phyloP scores from a whole-genome alignment of 2,329 filamentous ascomycete species.

The Penicillium polonicum region DNA sequence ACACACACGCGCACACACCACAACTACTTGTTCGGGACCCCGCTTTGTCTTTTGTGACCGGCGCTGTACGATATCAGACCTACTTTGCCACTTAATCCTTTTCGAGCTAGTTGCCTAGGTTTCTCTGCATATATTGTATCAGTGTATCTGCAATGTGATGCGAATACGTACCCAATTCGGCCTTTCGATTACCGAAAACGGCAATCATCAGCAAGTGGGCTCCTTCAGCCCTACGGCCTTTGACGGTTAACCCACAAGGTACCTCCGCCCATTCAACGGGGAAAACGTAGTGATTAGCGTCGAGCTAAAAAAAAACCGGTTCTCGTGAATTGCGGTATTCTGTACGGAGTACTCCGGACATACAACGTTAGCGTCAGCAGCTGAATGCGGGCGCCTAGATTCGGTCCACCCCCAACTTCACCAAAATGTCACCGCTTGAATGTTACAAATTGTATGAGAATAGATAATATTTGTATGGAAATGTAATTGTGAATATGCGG shows the following conservation, averaged over 20 bases:
- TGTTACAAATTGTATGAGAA: background rate
- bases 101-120: background rate
- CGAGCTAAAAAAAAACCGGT: background rate
- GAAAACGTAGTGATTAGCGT: background rate
- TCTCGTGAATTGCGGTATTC: background rate
- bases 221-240: conserved; percentile 12
- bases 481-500: background rate
- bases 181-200: background rate
- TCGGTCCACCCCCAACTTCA: background rate
- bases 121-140: background rate
- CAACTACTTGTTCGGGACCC: background rate
- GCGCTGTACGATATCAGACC: conserved; percentile 2
- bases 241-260: background rate
- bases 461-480: background rate
- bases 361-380: conserved; percentile 20
- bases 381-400: conserved; percentile 25
- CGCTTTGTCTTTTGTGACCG: background rate
- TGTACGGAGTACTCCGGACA: background rate
- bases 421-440: background rate
- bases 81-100: background rate
- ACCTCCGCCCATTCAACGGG: background rate
- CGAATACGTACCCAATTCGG: background rate
- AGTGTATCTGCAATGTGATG: background rate
- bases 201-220: background rate
- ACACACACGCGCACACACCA: background rate